These are phyloP conservation scores for Termitomyces sp. DNA, from an alignment of 1,284 basidiomycete genomes.

Conservation along the genomic window DNA sequence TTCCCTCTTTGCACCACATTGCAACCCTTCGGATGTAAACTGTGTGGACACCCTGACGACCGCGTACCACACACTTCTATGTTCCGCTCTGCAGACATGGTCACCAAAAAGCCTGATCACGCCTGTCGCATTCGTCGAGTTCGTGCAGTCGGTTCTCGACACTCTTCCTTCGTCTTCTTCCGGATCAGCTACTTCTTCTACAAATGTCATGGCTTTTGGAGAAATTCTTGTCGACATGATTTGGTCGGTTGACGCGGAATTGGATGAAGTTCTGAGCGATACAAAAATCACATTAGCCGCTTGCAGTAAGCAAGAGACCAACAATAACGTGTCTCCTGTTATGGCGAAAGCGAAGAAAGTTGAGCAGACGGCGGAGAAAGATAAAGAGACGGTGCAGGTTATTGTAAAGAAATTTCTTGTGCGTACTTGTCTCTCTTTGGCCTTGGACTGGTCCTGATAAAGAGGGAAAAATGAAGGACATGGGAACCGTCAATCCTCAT, in stretches of 20 bases:
- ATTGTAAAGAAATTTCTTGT: conserved; percentile 66
- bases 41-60: conserved; percentile 53
- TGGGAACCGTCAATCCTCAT: conserved; percentile 49
- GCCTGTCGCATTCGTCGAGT: conserved; percentile 47
- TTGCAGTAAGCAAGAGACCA: conserved; percentile 27
- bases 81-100: conserved; percentile 55
- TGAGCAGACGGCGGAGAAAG: conserved; percentile 50
- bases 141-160: conserved; percentile 56
- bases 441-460: conserved; percentile 1
- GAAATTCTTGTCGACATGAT: conserved; percentile 72
- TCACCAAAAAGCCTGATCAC: conserved; percentile 40
- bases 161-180: conserved; percentile 67
- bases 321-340: conserved; percentile 19
- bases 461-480: conserved; percentile 31
- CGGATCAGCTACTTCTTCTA: conserved; percentile 30
- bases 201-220: conserved; percentile 44
- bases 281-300: conserved; percentile 38
- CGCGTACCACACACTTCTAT: conserved; percentile 60
- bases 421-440: conserved; percentile 23
- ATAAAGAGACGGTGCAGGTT: conserved; percentile 55
- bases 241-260: conserved; percentile 71
- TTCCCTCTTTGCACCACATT: conserved; percentile 51
- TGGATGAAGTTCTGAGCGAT: conserved; percentile 66
- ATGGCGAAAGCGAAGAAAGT: conserved; percentile 37
- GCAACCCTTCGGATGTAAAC: conserved; percentile 46